Conservation (phyloP, 805 yeast species). For the Diddensiella santjacobensis region DNA sequence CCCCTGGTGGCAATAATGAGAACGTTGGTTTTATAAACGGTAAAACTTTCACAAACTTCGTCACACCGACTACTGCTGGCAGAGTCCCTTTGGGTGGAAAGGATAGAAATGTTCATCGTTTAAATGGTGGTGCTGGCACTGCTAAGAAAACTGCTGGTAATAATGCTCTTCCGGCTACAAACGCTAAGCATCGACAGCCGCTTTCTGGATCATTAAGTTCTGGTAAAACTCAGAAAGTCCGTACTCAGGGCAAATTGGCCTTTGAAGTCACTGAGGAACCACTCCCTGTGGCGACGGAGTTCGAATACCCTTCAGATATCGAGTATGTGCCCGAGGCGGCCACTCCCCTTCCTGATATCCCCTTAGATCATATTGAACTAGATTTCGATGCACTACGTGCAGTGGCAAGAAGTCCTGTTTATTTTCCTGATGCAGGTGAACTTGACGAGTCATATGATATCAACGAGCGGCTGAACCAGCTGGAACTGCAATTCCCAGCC, state of each 20-base stretch:
- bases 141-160: background rate
- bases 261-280: background rate
- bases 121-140: background rate
- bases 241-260: background rate
- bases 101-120: slow-evolving; percentile 16
- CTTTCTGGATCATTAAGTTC: slow-evolving; percentile 9
- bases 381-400: slow-evolving; percentile 15
- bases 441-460: background rate
- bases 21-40: background rate
- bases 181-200: slow-evolving; percentile 10
- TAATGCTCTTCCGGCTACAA: no score
- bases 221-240: background rate
- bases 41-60: background rate
- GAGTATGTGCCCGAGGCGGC: slow-evolving; percentile 18
- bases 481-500: no score
- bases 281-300: background rate
- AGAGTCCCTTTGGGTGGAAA: slow-evolving; percentile 27
- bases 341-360: slow-evolving; percentile 16
- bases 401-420: background rate
- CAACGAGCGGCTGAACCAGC: no score
- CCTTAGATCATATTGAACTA: slow-evolving; percentile 19
- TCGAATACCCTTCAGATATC: slow-evolving; percentile 11
- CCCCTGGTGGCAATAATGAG: background rate
- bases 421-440: background rate
- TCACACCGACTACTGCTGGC: slow-evolving; percentile 13